Evolutionary conservation across 257 asterid genomes (phyloP), one percentile per base, ranked within the genome.

Genomic region (Henckelia pumila): DNA sequence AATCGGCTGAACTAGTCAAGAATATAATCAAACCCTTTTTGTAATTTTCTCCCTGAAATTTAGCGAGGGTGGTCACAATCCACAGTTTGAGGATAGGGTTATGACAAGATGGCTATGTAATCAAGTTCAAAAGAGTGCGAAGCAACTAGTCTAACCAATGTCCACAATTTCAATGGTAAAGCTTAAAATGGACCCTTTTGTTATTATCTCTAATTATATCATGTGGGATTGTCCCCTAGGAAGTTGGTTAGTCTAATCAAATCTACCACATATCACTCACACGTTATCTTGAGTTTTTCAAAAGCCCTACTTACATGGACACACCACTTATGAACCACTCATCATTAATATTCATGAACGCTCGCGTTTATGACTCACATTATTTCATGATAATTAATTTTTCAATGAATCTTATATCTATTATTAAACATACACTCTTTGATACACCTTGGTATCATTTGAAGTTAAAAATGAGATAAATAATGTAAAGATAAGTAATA

Each of bases 201-300:
- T n/a, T n/a, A n/a, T n/a, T n/a, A 63, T 63, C 75, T 61, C 63
- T 62, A 71, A 50, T 71, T 16, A 3, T 1, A 52, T 53, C 80
- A 75, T 67, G 67, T 78, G 77, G 73, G 57, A 2, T 16, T 74
- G 78, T 75, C 80, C 75, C 80, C 75, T 66, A 8, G 61, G 58
- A 55, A 55, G 70, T 67, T 78, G 79, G 61, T 52, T 49, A 50
- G 77, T 78, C 80, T 67, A 63, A 78, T 78, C 80, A 71, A 71
- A 55, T 26, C 14, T 32, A 22, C 52, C 71, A 58, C 47, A 58
- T 29, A 44, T 30, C 66, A 24, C 71, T 52, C 59, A 63, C 67
- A 22, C 7, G 0, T 13, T 33, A 64, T 52, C 61, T 44, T 35
- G 21, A 23, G 7, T 32, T 58, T 71, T 21, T 7, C 0, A n/a